Evolutionary conservation across 23 red algal species (phyloP), one percentile per base, ranked within the genome.

Genomic region (Gracilaria domingensis): DNA sequence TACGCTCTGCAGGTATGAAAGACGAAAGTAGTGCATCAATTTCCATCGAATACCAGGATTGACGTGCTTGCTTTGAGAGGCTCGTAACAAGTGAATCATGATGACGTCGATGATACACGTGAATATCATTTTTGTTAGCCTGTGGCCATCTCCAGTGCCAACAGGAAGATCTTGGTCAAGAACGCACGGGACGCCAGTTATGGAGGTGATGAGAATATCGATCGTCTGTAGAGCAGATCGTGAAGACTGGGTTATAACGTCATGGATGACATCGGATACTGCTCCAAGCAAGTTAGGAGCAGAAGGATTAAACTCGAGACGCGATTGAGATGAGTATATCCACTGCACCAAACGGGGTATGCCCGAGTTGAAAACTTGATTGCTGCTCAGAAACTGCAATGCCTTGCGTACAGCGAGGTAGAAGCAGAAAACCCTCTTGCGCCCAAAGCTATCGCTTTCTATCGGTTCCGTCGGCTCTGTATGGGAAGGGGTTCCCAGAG

Each of bases 351-450:
- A 55, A 1, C 11, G 51, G 51, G 9, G 51, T 62, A 18, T 30
- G 29, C 29, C 59, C 3, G 59, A 25, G 11, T 62, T 26, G 24
- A 62, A 62, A 8, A 30, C 59, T 4, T 62, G 23, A 25, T 26
- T 62, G 59, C 24, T 62, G 59, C 59, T 62, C 59, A 62, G 59
- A 62, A 62, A 30, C 59, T 62, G 24, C 59, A 62, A 29, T 12
- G 59, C 59, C 2, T 4, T 29, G 26, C 59, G 59, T 4, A 62
- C 24, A 12, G 59, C 29, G 26, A 29, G 23, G 12, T 30, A 29
- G 9, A 62, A 18, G 26, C 59, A 62, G 59, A 29, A 62, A 62
- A 62, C 18, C 24, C 26, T 62, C 59, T 62, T 62, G 7, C 26
- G 59, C 26, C 29, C 59, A 30, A 62, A 62, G 59, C 24, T 26